These are phyloP conservation scores for Xylaria sp. DNA, from an alignment of 2,329 filamentous ascomycete species.

Conservation along the genomic window DNA sequence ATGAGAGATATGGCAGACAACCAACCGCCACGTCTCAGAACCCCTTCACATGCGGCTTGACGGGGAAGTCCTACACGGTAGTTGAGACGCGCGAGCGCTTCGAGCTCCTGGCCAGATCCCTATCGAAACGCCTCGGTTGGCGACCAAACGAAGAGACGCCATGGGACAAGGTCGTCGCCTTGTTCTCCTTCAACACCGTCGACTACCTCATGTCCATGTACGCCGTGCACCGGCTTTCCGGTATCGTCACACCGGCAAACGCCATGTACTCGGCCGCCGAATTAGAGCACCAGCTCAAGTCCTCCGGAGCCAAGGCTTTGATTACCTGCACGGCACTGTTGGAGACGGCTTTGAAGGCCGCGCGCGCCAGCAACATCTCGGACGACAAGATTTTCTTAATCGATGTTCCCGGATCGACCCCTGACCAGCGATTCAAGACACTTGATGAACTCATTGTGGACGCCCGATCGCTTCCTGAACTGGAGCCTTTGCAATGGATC, in stretches of 20 bases:
- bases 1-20: conserved; percentile 60
- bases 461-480: conserved; percentile 45
- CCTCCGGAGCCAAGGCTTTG: conserved; percentile 58
- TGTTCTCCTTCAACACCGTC: conserved; percentile 70
- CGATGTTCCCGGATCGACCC: conserved; percentile 38
- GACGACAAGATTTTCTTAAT: conserved; percentile 59
- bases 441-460: conserved; percentile 57
- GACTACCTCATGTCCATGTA: conserved; percentile 63
- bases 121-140: conserved; percentile 65
- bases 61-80: conserved; percentile 57
- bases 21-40: conserved; percentile 54
- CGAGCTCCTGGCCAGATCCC: conserved; percentile 56
- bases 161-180: conserved; percentile 69
- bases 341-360: conserved; percentile 55
- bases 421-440: conserved; percentile 50
- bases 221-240: conserved; percentile 63
- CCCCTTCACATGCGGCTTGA: conserved; percentile 68
- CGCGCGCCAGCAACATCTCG: conserved; percentile 55
- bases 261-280: conserved; percentile 63
- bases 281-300: conserved; percentile 60
- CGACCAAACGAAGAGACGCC: conserved; percentile 62
- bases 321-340: conserved; percentile 65
- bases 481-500: conserved; percentile 50
- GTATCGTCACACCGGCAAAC: conserved; percentile 64
- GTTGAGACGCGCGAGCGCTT: conserved; percentile 60